These are phyloP conservation scores for Psilocybe cyanescens DNA, from an alignment of 768 basidiomycete genomes.

Conservation along the genomic window DNA sequence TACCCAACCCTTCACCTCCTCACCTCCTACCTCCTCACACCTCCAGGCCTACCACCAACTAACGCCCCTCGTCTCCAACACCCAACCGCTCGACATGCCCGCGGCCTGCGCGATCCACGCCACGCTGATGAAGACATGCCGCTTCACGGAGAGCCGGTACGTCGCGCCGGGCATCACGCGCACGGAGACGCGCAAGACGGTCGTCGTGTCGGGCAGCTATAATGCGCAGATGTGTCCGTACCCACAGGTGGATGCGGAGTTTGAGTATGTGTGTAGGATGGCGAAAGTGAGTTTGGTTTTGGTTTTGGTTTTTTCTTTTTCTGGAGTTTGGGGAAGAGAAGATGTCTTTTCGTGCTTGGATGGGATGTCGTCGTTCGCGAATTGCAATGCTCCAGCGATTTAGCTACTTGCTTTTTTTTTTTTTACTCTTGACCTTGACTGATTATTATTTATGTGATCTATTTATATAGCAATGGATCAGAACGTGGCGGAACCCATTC, in stretches of 20 bases:
- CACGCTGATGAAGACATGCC: conserved; percentile 31
- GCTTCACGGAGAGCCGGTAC: conserved; percentile 21
- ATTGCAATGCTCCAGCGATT: no score
- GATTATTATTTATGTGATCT: background rate
- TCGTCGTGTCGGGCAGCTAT: conserved; percentile 25
- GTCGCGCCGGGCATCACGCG: conserved; percentile 29
- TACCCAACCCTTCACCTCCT: no score
- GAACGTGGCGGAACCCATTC: conserved; percentile 31
- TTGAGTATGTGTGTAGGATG: conserved; percentile 32
- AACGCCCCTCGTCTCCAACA: conserved; percentile 11
- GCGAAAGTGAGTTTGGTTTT: conserved; percentile 23
- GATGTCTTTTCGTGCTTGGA: no score
- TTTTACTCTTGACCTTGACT: background rate
- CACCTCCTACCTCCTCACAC: background rate
- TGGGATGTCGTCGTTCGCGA: background rate
- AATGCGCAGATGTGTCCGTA: conserved; percentile 33
- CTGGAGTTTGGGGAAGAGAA: background rate
- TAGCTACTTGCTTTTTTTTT: no score
- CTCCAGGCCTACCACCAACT: conserved; percentile 25
- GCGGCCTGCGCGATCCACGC: conserved; percentile 30
- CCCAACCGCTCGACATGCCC: conserved; percentile 16
- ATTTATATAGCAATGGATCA: conserved; percentile 26
- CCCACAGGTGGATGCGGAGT: conserved; percentile 30
- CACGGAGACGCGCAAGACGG: conserved; percentile 28
- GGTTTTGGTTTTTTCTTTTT: background rate